Evolutionary conservation across 177 flowering plant species (phyloP).

Genomic region (Tripterygium wilfordii): DNA sequence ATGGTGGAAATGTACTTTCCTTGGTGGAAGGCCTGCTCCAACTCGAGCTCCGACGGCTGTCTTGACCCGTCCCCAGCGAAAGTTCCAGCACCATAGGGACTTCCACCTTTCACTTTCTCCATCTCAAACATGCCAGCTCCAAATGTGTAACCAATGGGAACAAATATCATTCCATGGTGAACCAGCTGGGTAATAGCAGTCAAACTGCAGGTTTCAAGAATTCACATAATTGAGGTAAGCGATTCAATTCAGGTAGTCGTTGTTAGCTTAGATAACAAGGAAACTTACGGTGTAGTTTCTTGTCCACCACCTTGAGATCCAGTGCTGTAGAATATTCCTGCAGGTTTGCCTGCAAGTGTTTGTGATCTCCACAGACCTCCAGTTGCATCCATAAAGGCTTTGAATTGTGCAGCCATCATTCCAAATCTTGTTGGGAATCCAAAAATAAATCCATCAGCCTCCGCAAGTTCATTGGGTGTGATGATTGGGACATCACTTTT

Average conservation of each 20-base stretch:
- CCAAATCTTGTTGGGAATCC: conserved; percentile 69
- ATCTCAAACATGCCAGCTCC: conserved; percentile 68
- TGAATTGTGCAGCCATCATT: conserved; percentile 67
- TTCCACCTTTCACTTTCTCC: conserved; percentile 58
- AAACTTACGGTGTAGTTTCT: conserved; percentile 58
- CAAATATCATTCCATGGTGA: conserved; percentile 64
- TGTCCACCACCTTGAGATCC: conserved; percentile 72
- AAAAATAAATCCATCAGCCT: conserved; percentile 55
- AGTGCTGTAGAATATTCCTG: conserved; percentile 57
- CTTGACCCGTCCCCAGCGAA: conserved; percentile 63
- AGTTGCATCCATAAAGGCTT: conserved; percentile 62
- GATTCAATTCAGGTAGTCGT: no score
- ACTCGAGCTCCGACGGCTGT: conserved; percentile 48
- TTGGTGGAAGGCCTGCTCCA: conserved; percentile 53
- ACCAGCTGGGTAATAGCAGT: conserved; percentile 62
- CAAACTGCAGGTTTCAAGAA: conserved; percentile 20
- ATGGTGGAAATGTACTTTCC: conserved; percentile 48
- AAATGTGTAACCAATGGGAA: conserved; percentile 64
- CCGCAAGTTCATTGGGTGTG: conserved; percentile 42
- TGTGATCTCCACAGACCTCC: conserved; percentile 64
- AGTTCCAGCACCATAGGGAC: conserved; percentile 64
- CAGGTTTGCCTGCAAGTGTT: conserved; percentile 59
- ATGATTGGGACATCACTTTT: conserved; percentile 44
- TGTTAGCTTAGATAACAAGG: no score
- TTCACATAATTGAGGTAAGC: no score